Conservation (phyloP, 208 protist species). For the Trichomonas tenax region DNA sequence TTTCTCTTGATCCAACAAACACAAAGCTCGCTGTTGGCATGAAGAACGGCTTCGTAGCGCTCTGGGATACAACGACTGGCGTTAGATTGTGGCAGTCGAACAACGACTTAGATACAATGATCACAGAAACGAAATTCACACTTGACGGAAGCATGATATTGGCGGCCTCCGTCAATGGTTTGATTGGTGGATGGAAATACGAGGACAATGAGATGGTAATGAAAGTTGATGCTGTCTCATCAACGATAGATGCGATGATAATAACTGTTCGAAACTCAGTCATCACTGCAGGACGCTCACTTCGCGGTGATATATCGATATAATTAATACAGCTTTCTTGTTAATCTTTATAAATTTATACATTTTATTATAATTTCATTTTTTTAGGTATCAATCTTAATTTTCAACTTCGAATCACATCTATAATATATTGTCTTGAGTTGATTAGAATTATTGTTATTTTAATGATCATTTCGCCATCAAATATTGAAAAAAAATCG, state of each 20-base stretch:
- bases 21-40: background rate
- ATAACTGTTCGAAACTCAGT: background rate
- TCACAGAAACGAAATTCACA: background rate
- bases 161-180: background rate
- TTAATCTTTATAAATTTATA: too few species aligned
- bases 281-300: background rate
- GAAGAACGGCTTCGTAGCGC: background rate
- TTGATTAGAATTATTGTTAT: too few species aligned
- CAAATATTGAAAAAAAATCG: too few species aligned
- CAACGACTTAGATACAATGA: background rate
- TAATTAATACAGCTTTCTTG: background rate
- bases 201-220: background rate
- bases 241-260: background rate
- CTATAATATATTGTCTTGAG: too few species aligned
- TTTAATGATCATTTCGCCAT: too few species aligned
- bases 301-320: background rate
- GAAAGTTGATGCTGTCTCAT: background rate
- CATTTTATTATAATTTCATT: too few species aligned
- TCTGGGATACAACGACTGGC: background rate
- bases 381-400: too few species aligned
- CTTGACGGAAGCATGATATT: background rate
- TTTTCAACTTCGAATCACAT: too few species aligned
- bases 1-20: background rate
- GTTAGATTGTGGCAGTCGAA: background rate
- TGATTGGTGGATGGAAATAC: background rate